Percentiles rank a stretch among this genome's conserved stretches.
phyloP scores from a whole-genome alignment of 768 basidiomycete genomes.

The Termitomyces sp. region DNA sequence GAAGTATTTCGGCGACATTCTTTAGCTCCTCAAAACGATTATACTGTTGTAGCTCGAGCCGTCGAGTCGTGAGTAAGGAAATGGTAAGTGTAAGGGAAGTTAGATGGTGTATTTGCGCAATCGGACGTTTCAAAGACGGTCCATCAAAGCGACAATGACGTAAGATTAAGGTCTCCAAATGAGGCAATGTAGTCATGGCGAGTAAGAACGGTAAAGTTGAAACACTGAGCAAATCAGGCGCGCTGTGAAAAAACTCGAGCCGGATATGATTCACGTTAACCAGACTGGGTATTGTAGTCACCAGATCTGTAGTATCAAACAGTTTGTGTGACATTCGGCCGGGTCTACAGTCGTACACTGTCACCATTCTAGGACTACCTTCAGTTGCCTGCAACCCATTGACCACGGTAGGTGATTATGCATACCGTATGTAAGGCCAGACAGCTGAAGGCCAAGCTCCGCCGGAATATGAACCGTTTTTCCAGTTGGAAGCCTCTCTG shows the following conservation, averaged over 20 bases:
- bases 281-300: not conserved
- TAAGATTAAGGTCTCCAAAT: not conserved
- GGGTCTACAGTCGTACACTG: not conserved
- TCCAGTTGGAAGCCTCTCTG: not conserved
- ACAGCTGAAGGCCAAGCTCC: constrained; percentile 1
- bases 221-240: not conserved
- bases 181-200: not conserved
- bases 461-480: not conserved
- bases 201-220: not conserved
- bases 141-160: not conserved
- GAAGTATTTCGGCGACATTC: not conserved
- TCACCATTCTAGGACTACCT: not conserved
- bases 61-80: not conserved
- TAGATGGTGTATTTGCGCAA: not conserved
- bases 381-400: not conserved
- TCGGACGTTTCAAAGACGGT: not conserved
- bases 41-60: no score
- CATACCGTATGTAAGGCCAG: constrained; percentile 5
- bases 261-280: not conserved
- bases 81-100: not conserved
- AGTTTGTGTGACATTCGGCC: not conserved
- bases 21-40: not conserved
- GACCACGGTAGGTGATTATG: not conserved
- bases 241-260: not conserved
- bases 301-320: not conserved